phyloP scores from a whole-genome alignment of 495 filamentous ascomycete species.

The Staphylotrichum longicolle region DNA sequence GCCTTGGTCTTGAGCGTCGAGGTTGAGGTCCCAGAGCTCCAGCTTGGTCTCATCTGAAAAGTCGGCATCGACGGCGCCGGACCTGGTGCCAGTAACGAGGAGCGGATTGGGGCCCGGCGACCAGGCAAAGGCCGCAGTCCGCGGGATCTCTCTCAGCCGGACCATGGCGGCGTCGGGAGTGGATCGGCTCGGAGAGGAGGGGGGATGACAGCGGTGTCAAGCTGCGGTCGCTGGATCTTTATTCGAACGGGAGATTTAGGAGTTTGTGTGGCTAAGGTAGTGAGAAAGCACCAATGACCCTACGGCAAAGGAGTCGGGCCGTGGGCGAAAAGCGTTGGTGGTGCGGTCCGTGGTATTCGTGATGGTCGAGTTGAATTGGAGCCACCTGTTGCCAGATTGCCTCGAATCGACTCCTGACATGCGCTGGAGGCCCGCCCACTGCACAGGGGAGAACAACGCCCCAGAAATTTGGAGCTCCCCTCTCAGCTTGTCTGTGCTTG shows the following conservation, averaged over 20 bases:
- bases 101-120: conserved; percentile 75
- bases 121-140: conserved; percentile 97
- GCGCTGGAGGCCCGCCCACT: conserved; percentile 1
- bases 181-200: conserved; percentile 11
- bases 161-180: conserved; percentile 65
- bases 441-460: too few species aligned
- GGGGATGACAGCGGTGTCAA: conserved; percentile 6
- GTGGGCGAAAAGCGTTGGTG: conserved; percentile 20
- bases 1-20: conserved; percentile 69
- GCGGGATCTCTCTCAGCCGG: conserved; percentile 87
- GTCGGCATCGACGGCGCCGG: conserved; percentile 92
- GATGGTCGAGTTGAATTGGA: conserved; percentile 17
- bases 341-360: conserved; percentile 14
- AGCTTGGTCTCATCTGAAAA: conserved; percentile 97
- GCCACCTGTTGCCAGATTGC: conserved; percentile 39
- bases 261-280: conserved; percentile 21
- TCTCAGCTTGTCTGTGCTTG: too few species aligned
- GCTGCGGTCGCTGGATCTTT: neutral
- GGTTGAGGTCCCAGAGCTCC: conserved; percentile 89
- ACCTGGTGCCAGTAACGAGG: conserved; percentile 91
- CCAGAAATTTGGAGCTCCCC: too few species aligned
- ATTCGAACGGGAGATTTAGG: conserved; percentile 2
- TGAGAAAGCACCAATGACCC: conserved; percentile 25
- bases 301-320: conserved; percentile 23
- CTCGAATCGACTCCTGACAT: conserved; percentile 16